A percentile compares a stretch with the other conserved stretches of the same genome.
Evolutionary conservation across 352 stramenopile species (phyloP).

Genomic region (Pythium dissimile): DNA sequence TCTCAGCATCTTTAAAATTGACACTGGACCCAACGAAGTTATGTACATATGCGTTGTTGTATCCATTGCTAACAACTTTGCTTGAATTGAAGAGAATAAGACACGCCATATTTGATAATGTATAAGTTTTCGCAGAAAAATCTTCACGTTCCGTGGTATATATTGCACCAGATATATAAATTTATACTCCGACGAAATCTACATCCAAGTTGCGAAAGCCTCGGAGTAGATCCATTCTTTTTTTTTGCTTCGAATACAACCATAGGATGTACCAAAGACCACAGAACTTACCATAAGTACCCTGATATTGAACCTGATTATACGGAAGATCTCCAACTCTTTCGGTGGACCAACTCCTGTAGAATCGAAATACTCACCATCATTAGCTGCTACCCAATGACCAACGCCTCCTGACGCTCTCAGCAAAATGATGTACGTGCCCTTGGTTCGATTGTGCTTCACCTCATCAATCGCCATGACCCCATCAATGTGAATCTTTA

Average conservation of each 20-base stretch:
- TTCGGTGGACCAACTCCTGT: conserved; percentile 1
- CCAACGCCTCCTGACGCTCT: conserved; percentile 1
- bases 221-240: background rate
- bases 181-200: conserved; percentile 3
- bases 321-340: background rate
- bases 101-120: background rate
- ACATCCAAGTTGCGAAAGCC: conserved; percentile 7
- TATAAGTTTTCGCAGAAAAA: too few species aligned
- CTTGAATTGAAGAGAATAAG: background rate
- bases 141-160: too few species aligned
- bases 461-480: conserved; percentile 7
- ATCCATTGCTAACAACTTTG: background rate
- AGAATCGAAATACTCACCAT: conserved; percentile 9
- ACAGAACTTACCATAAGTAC: conserved; percentile 4
- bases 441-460: conserved; percentile 1
- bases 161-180: too few species aligned
- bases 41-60: background rate
- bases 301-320: conserved; percentile 9
- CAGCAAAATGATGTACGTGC: conserved; percentile 9
- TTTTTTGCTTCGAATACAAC: conserved; percentile 14
- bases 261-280: conserved; percentile 6
- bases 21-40: background rate
- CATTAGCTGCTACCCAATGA: conserved; percentile 9
- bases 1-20: background rate
- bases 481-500: conserved; percentile 6